Evolutionary conservation across 148 eudicot genomes (phyloP).

Genomic region (Pouteria glomerata): DNA sequence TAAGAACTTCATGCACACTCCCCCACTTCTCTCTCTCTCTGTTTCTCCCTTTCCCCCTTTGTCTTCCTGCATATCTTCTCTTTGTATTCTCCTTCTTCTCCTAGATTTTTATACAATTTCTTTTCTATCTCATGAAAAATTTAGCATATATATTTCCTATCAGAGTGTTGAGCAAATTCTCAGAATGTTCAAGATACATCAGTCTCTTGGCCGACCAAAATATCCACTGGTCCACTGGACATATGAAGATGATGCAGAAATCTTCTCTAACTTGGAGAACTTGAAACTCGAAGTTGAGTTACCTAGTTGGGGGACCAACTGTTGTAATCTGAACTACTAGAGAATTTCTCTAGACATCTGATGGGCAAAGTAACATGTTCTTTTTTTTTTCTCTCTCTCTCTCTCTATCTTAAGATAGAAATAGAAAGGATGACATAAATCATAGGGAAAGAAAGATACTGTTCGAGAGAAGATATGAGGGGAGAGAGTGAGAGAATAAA

Average conservation of each 20-base stretch:
- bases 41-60: neutral
- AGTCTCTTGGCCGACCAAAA: neutral
- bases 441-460: neutral
- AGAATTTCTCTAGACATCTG: neutral
- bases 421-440: neutral
- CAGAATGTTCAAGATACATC: neutral
- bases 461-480: neutral
- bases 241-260: neutral
- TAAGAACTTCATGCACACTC: no score
- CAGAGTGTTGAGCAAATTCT: no score
- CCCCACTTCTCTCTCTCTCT: no score
- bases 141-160: no score
- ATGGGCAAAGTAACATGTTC: neutral
- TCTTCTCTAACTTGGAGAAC: neutral
- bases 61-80: neutral
- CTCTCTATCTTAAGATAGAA: neutral
- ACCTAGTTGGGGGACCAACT: neutral
- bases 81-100: neutral
- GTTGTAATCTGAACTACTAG: neutral
- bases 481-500: no score
- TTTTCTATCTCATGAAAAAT: neutral
- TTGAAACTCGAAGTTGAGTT: neutral
- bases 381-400: no score
- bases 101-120: neutral
- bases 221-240: neutral